Evolutionary conservation across 768 basidiomycete species (phyloP).

Genomic region (button mushroom (Agaricus bisporus)): DNA sequence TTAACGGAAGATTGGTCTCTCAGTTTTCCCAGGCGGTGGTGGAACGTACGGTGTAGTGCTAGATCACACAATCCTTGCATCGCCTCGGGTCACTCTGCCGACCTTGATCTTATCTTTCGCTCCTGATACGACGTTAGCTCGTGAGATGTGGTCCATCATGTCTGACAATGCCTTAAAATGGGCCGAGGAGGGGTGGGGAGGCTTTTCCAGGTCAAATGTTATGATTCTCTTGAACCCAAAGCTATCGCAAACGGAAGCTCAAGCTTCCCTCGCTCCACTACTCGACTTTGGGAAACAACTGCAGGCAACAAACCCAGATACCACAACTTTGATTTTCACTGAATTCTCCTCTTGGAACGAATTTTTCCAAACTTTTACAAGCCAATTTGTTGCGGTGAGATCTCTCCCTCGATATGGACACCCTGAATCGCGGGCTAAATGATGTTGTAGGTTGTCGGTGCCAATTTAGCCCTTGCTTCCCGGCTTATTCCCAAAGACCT

Average conservation of each 20-base stretch:
- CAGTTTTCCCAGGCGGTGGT: slow-evolving; percentile 20
- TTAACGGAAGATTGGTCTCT: background rate
- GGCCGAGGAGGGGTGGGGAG: slow-evolving; percentile 45
- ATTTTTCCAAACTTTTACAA: slow-evolving; percentile 34
- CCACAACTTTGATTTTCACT: slow-evolving; percentile 23
- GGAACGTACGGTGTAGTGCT: slow-evolving; percentile 36
- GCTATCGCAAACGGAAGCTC: slow-evolving; percentile 28
- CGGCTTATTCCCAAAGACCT: slow-evolving; percentile 35
- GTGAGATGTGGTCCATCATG: slow-evolving; percentile 30
- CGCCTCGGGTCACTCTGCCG: slow-evolving; percentile 29
- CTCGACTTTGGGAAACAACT: slow-evolving; percentile 27
- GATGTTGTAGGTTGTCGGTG: slow-evolving; percentile 27
- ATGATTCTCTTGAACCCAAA: slow-evolving; percentile 41
- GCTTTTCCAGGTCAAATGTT: slow-evolving; percentile 29
- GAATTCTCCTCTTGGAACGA: slow-evolving; percentile 36
- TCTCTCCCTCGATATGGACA: background rate
- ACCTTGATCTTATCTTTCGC: slow-evolving; percentile 27
- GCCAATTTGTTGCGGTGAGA: slow-evolving; percentile 31
- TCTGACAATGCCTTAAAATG: slow-evolving; percentile 33
- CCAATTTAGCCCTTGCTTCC: slow-evolving; percentile 35
- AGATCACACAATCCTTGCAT: slow-evolving; percentile 29
- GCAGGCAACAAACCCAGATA: slow-evolving; percentile 17
- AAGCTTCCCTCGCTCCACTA: slow-evolving; percentile 34
- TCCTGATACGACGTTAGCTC: slow-evolving; percentile 20
- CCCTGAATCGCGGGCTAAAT: background rate